Evolutionary conservation across 179 eudicot species (phyloP).

Genomic region (Beta macrorhiza): DNA sequence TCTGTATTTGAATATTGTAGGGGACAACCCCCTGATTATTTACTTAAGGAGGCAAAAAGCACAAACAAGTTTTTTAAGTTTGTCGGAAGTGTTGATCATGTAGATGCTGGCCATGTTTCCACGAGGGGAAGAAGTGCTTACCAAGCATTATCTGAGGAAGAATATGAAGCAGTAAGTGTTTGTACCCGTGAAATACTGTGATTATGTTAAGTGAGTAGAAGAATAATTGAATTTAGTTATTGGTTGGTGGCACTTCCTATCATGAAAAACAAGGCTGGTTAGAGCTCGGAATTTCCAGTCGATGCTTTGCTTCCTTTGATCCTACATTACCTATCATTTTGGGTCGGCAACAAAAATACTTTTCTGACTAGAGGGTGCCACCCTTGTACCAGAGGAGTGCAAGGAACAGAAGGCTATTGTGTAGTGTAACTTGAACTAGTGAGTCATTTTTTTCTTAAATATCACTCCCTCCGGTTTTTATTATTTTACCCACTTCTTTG

Average conservation of each 20-base stretch:
- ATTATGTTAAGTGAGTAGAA: not conserved
- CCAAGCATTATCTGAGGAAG: conserved; percentile 75
- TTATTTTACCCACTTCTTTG: too few relatives aligned
- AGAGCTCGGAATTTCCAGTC: not conserved
- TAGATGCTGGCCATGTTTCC: conserved; percentile 43
- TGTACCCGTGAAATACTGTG: conserved; percentile 1
- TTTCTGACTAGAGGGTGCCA: not conserved
- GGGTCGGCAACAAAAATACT: too few relatives aligned
- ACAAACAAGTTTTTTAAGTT: conserved; percentile 90
- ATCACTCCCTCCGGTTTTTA: too few relatives aligned
- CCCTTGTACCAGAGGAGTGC: too few relatives aligned
- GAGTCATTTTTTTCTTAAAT: too few relatives aligned
- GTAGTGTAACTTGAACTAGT: too few relatives aligned
- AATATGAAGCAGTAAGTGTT: conserved; percentile 88
- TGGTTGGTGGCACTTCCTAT: not conserved
- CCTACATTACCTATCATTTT: not conserved
- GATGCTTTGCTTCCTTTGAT: not conserved
- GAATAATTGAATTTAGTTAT: not conserved
- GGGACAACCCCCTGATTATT: conserved; percentile 95
- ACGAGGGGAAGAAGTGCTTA: conserved; percentile 48
- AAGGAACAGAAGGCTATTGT: not conserved
- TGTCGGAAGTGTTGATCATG: conserved; percentile 59
- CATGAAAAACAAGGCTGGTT: not conserved
- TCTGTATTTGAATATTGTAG: conserved; percentile 44
- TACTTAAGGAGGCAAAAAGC: conserved; percentile 77